phyloP scores from a whole-genome alignment of 768 basidiomycete genomes.

The Termitomyces sp. region DNA sequence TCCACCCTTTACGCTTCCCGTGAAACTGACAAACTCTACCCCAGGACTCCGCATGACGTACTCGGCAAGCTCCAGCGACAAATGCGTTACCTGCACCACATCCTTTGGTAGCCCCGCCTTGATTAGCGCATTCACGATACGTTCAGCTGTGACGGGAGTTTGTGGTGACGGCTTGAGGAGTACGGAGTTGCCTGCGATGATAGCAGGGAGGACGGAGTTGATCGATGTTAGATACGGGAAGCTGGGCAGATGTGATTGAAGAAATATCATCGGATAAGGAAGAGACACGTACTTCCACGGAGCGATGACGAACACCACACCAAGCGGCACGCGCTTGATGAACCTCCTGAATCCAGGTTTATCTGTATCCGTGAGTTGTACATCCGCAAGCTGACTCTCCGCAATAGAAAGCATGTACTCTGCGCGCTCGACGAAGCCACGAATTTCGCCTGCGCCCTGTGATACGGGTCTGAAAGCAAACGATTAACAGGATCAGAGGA shows the following conservation, averaged over 20 bases:
- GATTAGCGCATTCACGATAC: constrained; percentile 63
- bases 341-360: constrained; percentile 79
- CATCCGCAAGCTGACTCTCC: constrained; percentile 63
- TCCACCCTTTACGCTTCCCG: constrained; percentile 90
- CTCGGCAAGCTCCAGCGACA: constrained; percentile 57
- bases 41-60: constrained; percentile 57
- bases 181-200: constrained; percentile 88
- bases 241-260: constrained; percentile 31
- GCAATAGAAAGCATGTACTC: constrained; percentile 86
- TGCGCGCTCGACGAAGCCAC: constrained; percentile 77
- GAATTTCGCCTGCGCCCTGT: constrained; percentile 74
- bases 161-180: constrained; percentile 96
- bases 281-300: constrained; percentile 83
- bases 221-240: constrained; percentile 88
- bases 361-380: constrained; percentile 70
- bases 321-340: constrained; percentile 80
- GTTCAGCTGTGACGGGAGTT: constrained; percentile 85
- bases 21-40: constrained; percentile 86
- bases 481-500: neutral
- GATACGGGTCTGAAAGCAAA: constrained; percentile 58
- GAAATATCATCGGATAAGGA: neutral
- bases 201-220: constrained; percentile 88
- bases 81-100: constrained; percentile 71
- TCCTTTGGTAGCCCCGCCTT: constrained; percentile 75
- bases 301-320: constrained; percentile 82